phyloP scores from a whole-genome alignment of 2,329 filamentous ascomycete species.

The Cyphellophora attinorum region DNA sequence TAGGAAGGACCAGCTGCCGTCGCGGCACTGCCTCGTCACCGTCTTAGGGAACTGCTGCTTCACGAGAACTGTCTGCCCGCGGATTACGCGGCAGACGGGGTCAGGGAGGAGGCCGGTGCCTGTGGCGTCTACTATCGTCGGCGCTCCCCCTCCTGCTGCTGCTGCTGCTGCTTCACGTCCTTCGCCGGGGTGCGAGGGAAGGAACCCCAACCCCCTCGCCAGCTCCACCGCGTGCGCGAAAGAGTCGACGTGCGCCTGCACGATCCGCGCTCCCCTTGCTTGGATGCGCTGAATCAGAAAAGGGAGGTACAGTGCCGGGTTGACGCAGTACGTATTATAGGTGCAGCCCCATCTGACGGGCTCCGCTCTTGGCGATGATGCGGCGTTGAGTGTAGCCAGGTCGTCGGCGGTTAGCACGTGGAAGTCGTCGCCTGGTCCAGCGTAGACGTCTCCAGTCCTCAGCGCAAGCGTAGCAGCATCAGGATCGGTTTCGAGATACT shows the following conservation, averaged over 20 bases:
- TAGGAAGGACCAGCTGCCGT: slow-evolving; percentile 55
- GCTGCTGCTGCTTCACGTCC: too few species aligned
- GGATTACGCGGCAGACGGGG: slow-evolving; percentile 32
- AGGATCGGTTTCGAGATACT: slow-evolving; percentile 31
- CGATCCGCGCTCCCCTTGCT: slow-evolving; percentile 26
- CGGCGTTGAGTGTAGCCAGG: too few species aligned
- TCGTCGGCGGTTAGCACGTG: slow-evolving; percentile 22
- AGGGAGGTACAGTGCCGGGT: slow-evolving; percentile 33
- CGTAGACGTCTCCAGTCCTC: slow-evolving; percentile 19
- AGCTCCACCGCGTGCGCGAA: slow-evolving; percentile 29
- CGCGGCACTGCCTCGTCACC: slow-evolving; percentile 52
- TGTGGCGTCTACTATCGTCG: slow-evolving; percentile 35
- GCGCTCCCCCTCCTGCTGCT: slow-evolving; percentile 15
- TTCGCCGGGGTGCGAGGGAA: too few species aligned
- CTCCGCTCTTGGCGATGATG: too few species aligned
- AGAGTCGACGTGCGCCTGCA: slow-evolving; percentile 17
- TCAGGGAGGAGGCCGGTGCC: slow-evolving; percentile 32
- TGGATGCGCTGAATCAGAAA: slow-evolving; percentile 31
- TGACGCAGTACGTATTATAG: slow-evolving; percentile 33
- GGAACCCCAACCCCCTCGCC: slow-evolving; percentile 5
- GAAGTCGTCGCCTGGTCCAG: slow-evolving; percentile 27
- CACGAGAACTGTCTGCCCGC: slow-evolving; percentile 39
- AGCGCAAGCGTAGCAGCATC: slow-evolving; percentile 20
- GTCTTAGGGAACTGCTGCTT: slow-evolving; percentile 33
- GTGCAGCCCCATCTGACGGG: slow-evolving; percentile 31